Evolutionary conservation across 768 basidiomycete species (phyloP), one percentile per base, ranked within the genome.

Genomic region (Lentinula guzmanii): DNA sequence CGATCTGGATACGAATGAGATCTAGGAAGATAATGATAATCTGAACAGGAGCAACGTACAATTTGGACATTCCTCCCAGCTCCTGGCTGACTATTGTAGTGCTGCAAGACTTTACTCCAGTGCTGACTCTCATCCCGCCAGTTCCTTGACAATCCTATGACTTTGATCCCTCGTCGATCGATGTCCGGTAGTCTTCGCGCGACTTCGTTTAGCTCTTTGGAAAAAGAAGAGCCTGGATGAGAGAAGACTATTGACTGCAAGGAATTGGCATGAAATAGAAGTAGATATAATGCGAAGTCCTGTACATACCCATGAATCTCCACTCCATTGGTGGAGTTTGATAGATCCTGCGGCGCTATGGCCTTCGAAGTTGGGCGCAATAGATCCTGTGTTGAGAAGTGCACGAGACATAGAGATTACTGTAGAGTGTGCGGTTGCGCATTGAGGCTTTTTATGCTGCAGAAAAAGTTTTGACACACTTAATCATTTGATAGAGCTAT

Each of bases 291-390:
- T n/a, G 13, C 28, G 28, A 28, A 0, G 2, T 28, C 28, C 28
- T 28, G 2, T 9, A 60, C 37, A 6, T 31, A 60, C 59, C 59
- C 59, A 60, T 39, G 59, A 60, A 2, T 60, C 41, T 37, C 51
- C 59, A 16, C 21, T 34, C 59, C 59, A 60, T 52, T 60, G 59
- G 50, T 60, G 51, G 28, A 52, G 52, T 41, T 41, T 52, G 9
- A 60, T 33, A 37, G 48, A n/a, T 21, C 59, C 59, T 6, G 37
- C 2, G 33, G 50, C 11, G 31, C n/a, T 41, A 33, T 41, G 2
- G 24, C 45, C 51, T 52, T 60, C 59, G 24, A 60, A 60, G 35
- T 60, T 60, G n/a, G 59, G 59, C 8, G 50, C 48, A 18, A 37
- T 59, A 48, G 43, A 33, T n/a, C 58, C 58, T 34, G 21, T 8